Base-by-base conservation (phyloP, 2,329 filamentous ascomycete genomes). In the Diaporthe eres region DNA sequence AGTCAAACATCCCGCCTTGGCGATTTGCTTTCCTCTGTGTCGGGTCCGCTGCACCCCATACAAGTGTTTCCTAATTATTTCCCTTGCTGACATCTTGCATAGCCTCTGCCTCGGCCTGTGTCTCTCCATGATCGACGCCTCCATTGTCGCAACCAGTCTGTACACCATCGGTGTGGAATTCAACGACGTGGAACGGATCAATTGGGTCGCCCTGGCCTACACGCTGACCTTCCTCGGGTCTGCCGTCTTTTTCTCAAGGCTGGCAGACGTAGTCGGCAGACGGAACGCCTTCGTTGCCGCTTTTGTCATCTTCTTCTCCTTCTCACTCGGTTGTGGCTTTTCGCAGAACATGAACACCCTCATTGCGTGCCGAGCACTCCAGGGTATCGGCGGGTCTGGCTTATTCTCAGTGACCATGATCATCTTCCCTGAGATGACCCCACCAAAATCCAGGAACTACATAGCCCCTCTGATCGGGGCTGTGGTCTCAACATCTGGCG, bases 71-170 rank as follows among this genome's bases (percentile, higher is more conserved):
- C 28, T 12, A 34, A 5, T 13, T 13, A 10, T 34, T 51, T 2
- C 47, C 65, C 19, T 55, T 17, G 76, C 77, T 76, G 28, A 70
- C 53, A 9, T 15, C 6, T 25, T 31, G 25, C 6, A 31, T 51
- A 91, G 88, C 22, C 82, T 90, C 19, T 87, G 84, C 28, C 81
- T 88, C 8, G 90, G 90, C 4, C 84, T 92, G 0, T 90, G 91
- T 72, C 85, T 92, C 65, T 88, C 90, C 39, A 87, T 91, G 78
- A 81, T 91, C n/a, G 90, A 92, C 80, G 87, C 88, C 1, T 90
- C 90, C 4, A 91, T 92, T 51, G 88, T 92, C 1, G 89, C 90
- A 1, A 92, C 90, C 17, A 88, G 88, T 60, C 81, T 92, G 13
- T 88, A 88, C 78, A 85, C 84, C n/a, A 92, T 92, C 63, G 88